phyloP scores from a whole-genome alignment of 495 filamentous ascomycete genomes.

The Daldinia bambusicola region DNA sequence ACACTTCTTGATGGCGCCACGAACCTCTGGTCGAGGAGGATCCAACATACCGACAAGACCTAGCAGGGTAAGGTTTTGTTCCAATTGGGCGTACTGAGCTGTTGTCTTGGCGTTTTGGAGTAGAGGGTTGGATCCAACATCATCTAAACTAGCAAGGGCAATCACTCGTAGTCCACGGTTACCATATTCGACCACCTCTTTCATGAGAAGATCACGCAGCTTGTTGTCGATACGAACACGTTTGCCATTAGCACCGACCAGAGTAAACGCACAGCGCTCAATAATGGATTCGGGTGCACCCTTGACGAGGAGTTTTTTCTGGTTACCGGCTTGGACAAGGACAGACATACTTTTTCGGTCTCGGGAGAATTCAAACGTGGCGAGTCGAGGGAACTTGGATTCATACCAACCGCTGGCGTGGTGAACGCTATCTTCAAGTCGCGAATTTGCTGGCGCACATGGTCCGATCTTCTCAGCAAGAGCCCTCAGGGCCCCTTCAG shows the following conservation, averaged over 20 bases:
- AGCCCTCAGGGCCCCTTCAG: slow-evolving; percentile 91
- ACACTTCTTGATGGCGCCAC: slow-evolving; percentile 85
- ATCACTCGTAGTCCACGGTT: slow-evolving; percentile 95
- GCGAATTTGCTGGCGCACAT: slow-evolving; percentile 53
- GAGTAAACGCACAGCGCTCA: slow-evolving; percentile 83
- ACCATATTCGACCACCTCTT: slow-evolving; percentile 87
- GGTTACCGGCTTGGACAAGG: slow-evolving; percentile 72
- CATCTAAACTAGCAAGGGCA: slow-evolving; percentile 83
- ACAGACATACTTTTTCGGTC: slow-evolving; percentile 99
- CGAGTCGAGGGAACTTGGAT: slow-evolving; percentile 73
- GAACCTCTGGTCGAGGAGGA: slow-evolving; percentile 94
- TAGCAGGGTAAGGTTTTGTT: slow-evolving; percentile 92
- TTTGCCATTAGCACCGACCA: slow-evolving; percentile 79
- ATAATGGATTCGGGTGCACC: slow-evolving; percentile 95
- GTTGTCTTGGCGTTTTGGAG: slow-evolving; percentile 80
- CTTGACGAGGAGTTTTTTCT: slow-evolving; percentile 90
- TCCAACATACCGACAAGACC: slow-evolving; percentile 98
- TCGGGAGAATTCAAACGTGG: slow-evolving; percentile 96
- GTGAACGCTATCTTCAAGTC: slow-evolving; percentile 70
- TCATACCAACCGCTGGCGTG: slow-evolving; percentile 88
- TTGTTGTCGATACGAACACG: slow-evolving; percentile 74
- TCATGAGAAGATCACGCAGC: slow-evolving; percentile 72
- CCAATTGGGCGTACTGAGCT: slow-evolving; percentile 82
- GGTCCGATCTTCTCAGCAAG: slow-evolving; percentile 94
- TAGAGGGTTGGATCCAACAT: slow-evolving; percentile 74